These are phyloP conservation scores for Rubroboletus pulcherrimus DNA, from an alignment of 768 basidiomycete genomes.

Conservation along the genomic window DNA sequence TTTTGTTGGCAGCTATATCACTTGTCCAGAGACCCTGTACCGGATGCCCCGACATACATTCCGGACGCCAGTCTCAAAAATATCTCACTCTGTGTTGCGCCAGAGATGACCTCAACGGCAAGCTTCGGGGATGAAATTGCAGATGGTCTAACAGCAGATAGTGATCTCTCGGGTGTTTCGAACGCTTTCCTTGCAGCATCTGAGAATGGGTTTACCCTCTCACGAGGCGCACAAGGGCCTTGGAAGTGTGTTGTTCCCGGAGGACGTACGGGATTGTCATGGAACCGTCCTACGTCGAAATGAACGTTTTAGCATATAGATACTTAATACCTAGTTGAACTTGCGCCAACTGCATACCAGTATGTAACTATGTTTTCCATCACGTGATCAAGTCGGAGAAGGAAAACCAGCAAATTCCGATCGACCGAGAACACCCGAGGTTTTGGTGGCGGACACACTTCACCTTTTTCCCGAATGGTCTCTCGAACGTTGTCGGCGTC, in stretches of 20 bases:
- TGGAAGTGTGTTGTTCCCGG: constrained; percentile 47
- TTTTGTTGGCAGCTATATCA: constrained; percentile 40
- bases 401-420: constrained; percentile 24
- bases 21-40: constrained; percentile 26
- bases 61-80: constrained; percentile 4
- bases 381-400: constrained; percentile 21
- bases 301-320: not conserved
- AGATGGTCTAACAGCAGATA: not conserved
- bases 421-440: constrained; percentile 31
- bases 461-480: constrained; percentile 39
- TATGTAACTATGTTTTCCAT: not conserved
- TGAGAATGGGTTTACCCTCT: constrained; percentile 50
- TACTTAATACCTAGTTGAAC: too few species aligned
- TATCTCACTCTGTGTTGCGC: constrained; percentile 24
- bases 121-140: not conserved
- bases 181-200: constrained; percentile 44
- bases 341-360: too few species aligned
- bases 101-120: constrained; percentile 14
- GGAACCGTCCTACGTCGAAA: not conserved
- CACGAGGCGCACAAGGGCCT: constrained; percentile 27
- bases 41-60: not conserved
- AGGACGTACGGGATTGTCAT: constrained; percentile 17
- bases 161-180: not conserved
- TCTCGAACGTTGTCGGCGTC: constrained; percentile 43
- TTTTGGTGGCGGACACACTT: constrained; percentile 14